These are phyloP conservation scores for Ceratocystis colombiana DNA, from an alignment of 2,329 filamentous ascomycete species.

Conservation along the genomic window DNA sequence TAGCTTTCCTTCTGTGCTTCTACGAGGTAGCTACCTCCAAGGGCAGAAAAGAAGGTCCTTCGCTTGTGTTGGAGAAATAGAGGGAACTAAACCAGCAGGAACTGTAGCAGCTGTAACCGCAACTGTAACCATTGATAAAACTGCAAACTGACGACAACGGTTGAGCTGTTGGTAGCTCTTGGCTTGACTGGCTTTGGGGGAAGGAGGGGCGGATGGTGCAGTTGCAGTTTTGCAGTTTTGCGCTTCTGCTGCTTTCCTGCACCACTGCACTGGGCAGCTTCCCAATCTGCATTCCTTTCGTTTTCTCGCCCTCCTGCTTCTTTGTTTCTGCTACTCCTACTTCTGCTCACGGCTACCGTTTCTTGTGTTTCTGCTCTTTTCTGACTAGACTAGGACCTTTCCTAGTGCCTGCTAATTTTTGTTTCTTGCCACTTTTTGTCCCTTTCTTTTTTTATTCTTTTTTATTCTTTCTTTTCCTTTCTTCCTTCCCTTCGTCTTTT, in stretches of 20 bases:
- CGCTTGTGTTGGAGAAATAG: not conserved
- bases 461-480: conserved; percentile 5
- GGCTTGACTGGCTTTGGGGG: too few relatives aligned
- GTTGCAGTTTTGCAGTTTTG: not conserved
- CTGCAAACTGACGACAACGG: not conserved
- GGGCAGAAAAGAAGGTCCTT: not conserved
- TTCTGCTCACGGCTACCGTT: not conserved
- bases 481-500: conserved; percentile 1
- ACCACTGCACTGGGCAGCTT: too few relatives aligned
- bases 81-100: not conserved
- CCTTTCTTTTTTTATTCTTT: conserved; percentile 13
- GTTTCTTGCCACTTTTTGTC: conserved; percentile 18
- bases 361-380: not conserved
- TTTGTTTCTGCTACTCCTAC: conserved; percentile 1
- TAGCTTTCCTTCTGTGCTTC: not conserved
- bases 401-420: not conserved
- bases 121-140: not conserved
- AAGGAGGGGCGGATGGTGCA: too few relatives aligned
- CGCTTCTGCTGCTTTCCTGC: too few relatives aligned
- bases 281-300: not conserved
- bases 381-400: not conserved
- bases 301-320: not conserved
- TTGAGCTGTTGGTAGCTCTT: not conserved
- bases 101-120: not conserved
- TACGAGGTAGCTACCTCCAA: not conserved